These are phyloP conservation scores for Malassezia caprae DNA, from an alignment of 1,284 basidiomycete species.

Conservation along the genomic window DNA sequence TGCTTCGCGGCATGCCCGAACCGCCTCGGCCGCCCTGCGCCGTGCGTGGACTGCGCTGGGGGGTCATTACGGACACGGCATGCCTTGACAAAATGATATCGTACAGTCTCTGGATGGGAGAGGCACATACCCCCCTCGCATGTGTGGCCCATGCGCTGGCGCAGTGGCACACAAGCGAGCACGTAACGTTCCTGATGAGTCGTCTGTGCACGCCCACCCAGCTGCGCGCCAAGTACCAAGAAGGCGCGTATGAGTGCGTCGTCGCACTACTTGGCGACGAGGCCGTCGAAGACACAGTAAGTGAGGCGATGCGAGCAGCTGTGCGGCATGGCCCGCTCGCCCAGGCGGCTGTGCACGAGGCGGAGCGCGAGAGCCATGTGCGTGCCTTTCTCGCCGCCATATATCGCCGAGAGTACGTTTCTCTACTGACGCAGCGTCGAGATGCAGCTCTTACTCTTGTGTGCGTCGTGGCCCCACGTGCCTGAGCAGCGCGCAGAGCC, in stretches of 20 bases:
- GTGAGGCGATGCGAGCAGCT: constrained; percentile 1
- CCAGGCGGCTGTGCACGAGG: neutral
- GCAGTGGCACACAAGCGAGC: neutral
- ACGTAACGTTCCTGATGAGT: neutral
- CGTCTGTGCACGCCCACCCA: constrained; percentile 9
- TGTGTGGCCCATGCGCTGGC: constrained; percentile 1
- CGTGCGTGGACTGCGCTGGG: neutral
- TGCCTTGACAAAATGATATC: neutral
- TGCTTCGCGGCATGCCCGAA: neutral
- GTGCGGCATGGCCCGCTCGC: constrained; percentile 1
- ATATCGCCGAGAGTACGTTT: constrained; percentile 9
- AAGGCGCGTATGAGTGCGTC: neutral
- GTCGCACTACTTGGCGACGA: neutral
- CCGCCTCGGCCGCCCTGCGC: neutral
- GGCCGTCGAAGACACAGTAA: neutral
- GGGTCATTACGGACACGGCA: neutral
- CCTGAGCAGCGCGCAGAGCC: neutral
- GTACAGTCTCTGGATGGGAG: constrained; percentile 13
- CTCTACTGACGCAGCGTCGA: constrained; percentile 6
- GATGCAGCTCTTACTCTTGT: constrained; percentile 7
- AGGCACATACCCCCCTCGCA: constrained; percentile 14
- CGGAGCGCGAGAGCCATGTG: neutral
- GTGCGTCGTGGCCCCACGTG: neutral
- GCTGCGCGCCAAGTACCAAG: constrained; percentile 5
- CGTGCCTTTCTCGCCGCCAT: constrained; percentile 5